phyloP scores from a whole-genome alignment of 2,329 filamentous ascomycete species.

The Acrocalymma vagum region DNA sequence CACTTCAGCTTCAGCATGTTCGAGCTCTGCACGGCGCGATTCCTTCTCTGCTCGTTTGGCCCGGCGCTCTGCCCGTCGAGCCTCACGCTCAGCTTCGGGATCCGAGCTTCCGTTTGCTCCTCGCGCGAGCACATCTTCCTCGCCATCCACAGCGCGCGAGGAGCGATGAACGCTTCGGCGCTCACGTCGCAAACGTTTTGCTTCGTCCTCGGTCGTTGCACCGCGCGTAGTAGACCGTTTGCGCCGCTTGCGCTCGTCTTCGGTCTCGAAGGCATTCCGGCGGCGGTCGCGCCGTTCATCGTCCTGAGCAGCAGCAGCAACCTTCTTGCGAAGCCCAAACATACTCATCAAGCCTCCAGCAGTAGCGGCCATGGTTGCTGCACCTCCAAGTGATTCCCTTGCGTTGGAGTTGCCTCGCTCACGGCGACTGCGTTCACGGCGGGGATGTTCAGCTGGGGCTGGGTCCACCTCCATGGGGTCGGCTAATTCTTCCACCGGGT shows the following conservation, averaged over 20 bases:
- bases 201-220: slow-evolving; percentile 45
- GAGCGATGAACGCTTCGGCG: slow-evolving; percentile 43
- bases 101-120: slow-evolving; percentile 39
- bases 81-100: slow-evolving; percentile 46
- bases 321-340: slow-evolving; percentile 52
- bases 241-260: slow-evolving; percentile 47
- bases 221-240: slow-evolving; percentile 47
- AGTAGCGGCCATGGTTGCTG: slow-evolving; percentile 47
- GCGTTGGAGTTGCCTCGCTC: slow-evolving; percentile 68
- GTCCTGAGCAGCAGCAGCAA: slow-evolving; percentile 29
- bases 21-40: slow-evolving; percentile 38
- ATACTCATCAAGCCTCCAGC: slow-evolving; percentile 65
- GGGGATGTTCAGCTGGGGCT: slow-evolving; percentile 60
- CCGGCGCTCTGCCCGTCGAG: slow-evolving; percentile 44
- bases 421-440: slow-evolving; percentile 52
- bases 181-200: slow-evolving; percentile 46
- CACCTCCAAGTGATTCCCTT: slow-evolving; percentile 58
- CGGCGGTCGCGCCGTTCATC: slow-evolving; percentile 43
- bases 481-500: slow-evolving; percentile 54
- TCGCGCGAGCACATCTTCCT: slow-evolving; percentile 31
- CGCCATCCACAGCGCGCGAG: slow-evolving; percentile 29
- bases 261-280: slow-evolving; percentile 43
- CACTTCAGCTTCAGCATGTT: slow-evolving; percentile 46
- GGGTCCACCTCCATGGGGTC: slow-evolving; percentile 48
- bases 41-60: slow-evolving; percentile 47